Base-by-base conservation (phyloP, 2,329 filamentous ascomycete genomes). In the Apiospora phragmitis region DNA sequence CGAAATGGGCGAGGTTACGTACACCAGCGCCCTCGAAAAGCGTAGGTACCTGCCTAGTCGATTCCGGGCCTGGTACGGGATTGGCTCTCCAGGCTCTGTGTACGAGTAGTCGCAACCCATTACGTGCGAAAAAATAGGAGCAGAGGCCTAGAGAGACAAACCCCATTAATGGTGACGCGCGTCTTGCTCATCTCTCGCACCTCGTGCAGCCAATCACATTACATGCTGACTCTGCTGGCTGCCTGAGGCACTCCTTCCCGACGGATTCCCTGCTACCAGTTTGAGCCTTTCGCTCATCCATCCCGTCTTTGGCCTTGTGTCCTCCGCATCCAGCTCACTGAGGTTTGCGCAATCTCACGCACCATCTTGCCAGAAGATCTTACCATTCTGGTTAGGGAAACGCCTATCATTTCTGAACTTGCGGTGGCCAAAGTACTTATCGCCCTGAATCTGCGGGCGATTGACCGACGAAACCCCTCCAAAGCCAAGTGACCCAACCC, bases 1-100 rank as follows among this genome's bases (percentile, higher is more conserved):
- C 42, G 21, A 51, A 65, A 43, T 70, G 69, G 38, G 69, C 62
- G 32, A 70, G 42, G 69, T 67, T 67, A 67, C 65, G 65, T 67
- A 67, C 65, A 38, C 65, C 65, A 43, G 42, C 65, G 65, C 65
- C 38, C 42, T 67, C 42, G 65, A 47, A 47, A 47, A 38, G 55
- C 55, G 32, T 35, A 35, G 29, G 51, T 59, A 59, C 51, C 51
- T 59, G 32, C 16, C 51, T 62, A 62, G 55, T 62, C 55, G 21
- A 35, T 38, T 62, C 55, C 55, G 21, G 55, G 55, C 55, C 55
- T 38, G 55, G 55, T 62, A 38, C 32, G 55, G 55, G 55, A 62
- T 62, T 62, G 55, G 55, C 55, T 62, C 55, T 62, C 18, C 55
- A 62, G 55, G 55, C 55, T 38, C 55, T 62, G 55, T 62, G 55